Conservation (phyloP, 2,329 filamentous ascomycete genomes). For the Stenocarpella maydis region DNA sequence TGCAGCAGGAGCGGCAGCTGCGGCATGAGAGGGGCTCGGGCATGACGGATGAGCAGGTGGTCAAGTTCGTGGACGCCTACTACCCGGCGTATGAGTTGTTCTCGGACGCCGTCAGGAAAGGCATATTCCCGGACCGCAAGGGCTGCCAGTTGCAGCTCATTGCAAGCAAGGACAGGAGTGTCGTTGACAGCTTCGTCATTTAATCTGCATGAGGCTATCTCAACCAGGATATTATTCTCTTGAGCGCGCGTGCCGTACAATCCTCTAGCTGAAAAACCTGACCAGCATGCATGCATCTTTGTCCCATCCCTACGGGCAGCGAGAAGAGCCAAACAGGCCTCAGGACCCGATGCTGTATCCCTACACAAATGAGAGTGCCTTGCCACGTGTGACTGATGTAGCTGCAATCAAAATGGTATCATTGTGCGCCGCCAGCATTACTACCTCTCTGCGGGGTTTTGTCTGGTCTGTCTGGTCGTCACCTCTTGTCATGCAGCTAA, state of each 20-base stretch:
- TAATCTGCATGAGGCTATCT: background rate
- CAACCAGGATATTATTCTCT: too few species aligned
- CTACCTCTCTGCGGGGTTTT: too few species aligned
- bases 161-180: slow-evolving; percentile 66
- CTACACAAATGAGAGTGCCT: background rate
- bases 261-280: background rate
- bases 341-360: background rate
- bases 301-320: background rate
- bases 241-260: background rate
- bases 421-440: background rate
- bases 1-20: slow-evolving; percentile 80
- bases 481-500: background rate
- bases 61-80: slow-evolving; percentile 74
- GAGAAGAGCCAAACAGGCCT: background rate
- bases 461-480: background rate
- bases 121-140: slow-evolving; percentile 60
- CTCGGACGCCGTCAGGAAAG: slow-evolving; percentile 64
- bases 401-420: slow-evolving; percentile 23
- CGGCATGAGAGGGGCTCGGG: slow-evolving; percentile 72
- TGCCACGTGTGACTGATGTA: background rate
- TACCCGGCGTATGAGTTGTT: slow-evolving; percentile 79
- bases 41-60: slow-evolving; percentile 84
- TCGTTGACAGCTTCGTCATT: slow-evolving; percentile 55
- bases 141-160: slow-evolving; percentile 68
- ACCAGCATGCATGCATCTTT: background rate